Base-by-base conservation (phyloP, 305 asterid genomes). In the Striga hermonthica region DNA sequence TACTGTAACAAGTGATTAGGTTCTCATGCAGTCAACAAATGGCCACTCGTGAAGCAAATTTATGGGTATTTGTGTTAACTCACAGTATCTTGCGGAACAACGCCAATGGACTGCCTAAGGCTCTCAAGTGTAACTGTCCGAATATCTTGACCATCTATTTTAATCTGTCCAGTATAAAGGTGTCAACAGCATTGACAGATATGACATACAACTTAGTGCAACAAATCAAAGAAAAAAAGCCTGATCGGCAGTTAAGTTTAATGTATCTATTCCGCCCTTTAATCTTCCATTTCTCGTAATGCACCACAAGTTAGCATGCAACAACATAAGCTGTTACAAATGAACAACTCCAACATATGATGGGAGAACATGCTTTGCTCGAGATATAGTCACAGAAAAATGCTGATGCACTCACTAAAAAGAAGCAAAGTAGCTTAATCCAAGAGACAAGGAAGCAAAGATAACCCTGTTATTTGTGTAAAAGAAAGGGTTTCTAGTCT, bases 41-140 rank as follows among this genome's bases (percentile, higher is more conserved):
- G 49, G 62, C 13, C 57, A 60, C 44, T 28, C 9, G 10, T 63
- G 36, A 55, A 74, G 35, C 56, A 59, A 65, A 49, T 16, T 31
- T 47, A 31, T 22, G 37, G 28, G 47, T 9, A 11, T 28, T 40
- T 64, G 14, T 43, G 71, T 58, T 43, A 70, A 81, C 97, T 93
- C 79, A 93, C 99, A 59, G 99, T 93, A 77, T 93, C 99, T 68
- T 93, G 99, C 60, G 99, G 99, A 84, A 93, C 99, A 68, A 93
- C 93, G 16, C 95, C 97, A 66, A 93, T 80, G 69, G 91, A 84
- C 76, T 88, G 88, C 75, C 99, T 85, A 64, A 93, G 99, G 80
- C 97, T 90, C 76, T 90, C 86, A 62, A 93, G 90, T 7, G 96
- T 90, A 54, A 93, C 91, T 41, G 68, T 69, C 72, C 84, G 86